Evolutionary conservation across 2,329 filamentous ascomycete genomes (phyloP), one percentile per base, ranked within the genome.

Genomic region (Verticillium nubilum): DNA sequence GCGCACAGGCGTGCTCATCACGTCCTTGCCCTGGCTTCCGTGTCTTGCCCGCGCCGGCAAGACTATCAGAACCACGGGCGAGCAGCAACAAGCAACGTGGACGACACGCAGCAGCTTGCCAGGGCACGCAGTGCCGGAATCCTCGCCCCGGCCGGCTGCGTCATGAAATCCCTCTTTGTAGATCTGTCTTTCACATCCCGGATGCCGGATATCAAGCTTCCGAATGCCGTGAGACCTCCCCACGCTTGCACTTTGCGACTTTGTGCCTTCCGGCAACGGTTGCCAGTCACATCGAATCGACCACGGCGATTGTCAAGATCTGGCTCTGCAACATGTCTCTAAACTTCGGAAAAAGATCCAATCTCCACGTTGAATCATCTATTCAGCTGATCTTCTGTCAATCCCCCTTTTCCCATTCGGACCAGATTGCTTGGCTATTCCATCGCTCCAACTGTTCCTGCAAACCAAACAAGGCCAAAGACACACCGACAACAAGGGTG

Each of bases 11-110:
- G 42, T 47, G 42, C 19, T 47, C 42, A 58, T 17, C 47, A 52
- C 9, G 17, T 54, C 53, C 52, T 59, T 47, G 35, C 29, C 5
- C 52, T 58, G 5, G 57, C 54, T 17, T 59, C 60, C 2, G 33
- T 29, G 26, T 17, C 54, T 27, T 52, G 52, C 42, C 58, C 42
- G 42, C 42, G n/a, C 42, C 25, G 42, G 9, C 42, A 47, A 13
- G 42, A 9, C 42, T 10, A 7, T 23, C 10, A 9, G 9, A 5
- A 13, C 42, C 12, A 19, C 19, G n/a, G 42, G 42, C 42, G n/a
- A 23, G 25, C 42, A 23, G n/a, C 9, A 47, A 23, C n/a, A 47
- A 47, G 42, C 42, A 47, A 47, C 42, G 42, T 47, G 42, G 42
- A 47, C 12, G 42, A 47, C 42, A 47, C 42, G 42, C 42, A 23